A percentile compares a stretch with the other conserved stretches of the same genome.
These are phyloP conservation scores for Isoetes taiwanensis DNA, from an alignment of 75 land plant species.

Conservation along the genomic window DNA sequence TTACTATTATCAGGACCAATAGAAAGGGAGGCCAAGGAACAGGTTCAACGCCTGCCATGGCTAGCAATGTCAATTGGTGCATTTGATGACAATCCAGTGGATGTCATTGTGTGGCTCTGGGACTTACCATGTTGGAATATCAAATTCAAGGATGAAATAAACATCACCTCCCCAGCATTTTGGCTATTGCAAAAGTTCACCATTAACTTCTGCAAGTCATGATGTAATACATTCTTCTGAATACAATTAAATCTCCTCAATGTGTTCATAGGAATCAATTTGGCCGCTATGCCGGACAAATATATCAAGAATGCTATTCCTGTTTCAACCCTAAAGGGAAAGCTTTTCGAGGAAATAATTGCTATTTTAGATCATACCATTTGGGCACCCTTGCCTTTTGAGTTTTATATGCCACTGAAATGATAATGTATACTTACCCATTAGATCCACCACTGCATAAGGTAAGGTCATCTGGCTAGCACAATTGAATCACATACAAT, in stretches of 20 bases:
- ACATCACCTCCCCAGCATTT: background rate
- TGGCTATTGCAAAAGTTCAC: slow-evolving; percentile 21
- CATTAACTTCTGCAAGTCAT: slow-evolving; percentile 13
- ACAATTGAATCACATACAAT: no score
- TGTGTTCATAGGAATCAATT: no score
- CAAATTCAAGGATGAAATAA: slow-evolving; percentile 11
- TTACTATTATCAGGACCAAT: slow-evolving; percentile 42
- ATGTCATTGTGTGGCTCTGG: slow-evolving; percentile 62
- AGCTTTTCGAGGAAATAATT: no score
- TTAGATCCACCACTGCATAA: no score
- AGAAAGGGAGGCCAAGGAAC: slow-evolving; percentile 25
- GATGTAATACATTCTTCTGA: slow-evolving; percentile 33
- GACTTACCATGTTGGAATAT: slow-evolving; percentile 36
- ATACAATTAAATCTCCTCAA: no score
- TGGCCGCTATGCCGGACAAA: no score
- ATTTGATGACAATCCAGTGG: slow-evolving; percentile 66
- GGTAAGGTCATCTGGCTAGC: no score
- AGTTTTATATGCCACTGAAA: no score
- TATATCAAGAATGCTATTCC: slow-evolving; percentile 48
- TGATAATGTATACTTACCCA: no score
- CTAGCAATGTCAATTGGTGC: slow-evolving; percentile 68
- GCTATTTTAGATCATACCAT: no score
- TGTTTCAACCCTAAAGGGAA: no score
- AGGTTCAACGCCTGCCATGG: slow-evolving; percentile 37
- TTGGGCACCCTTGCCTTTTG: no score